Evolutionary conservation across 495 filamentous ascomycete species (phyloP).

Genomic region (Talaromyces wortmannii): DNA sequence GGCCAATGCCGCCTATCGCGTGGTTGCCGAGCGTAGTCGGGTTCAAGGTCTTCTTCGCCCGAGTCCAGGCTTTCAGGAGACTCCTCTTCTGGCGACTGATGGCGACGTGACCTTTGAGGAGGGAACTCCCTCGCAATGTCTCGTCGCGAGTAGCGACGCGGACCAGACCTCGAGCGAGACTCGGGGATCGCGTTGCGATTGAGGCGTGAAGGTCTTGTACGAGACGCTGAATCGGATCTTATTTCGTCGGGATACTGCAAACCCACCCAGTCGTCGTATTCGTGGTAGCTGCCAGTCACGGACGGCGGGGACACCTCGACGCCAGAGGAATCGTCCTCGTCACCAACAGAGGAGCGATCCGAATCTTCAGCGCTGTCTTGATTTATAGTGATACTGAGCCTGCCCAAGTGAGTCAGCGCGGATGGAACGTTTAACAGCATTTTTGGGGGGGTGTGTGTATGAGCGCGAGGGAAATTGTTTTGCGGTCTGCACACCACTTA

Average conservation of each 20-base stretch:
- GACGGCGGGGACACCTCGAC: slow-evolving; percentile 42
- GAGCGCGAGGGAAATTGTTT: background rate
- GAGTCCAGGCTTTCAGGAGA: slow-evolving; percentile 48
- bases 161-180: slow-evolving; percentile 33
- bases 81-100: slow-evolving; percentile 33
- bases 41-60: slow-evolving; percentile 36
- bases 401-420: slow-evolving; percentile 9
- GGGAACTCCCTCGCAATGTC: slow-evolving; percentile 32
- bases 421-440: slow-evolving; percentile 1
- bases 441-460: slow-evolving; percentile 7
- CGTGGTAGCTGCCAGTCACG: slow-evolving; percentile 41
- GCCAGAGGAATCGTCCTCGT: slow-evolving; percentile 50
- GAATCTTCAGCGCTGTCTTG: slow-evolving; percentile 30
- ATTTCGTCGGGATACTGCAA: slow-evolving; percentile 56
- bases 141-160: slow-evolving; percentile 36
- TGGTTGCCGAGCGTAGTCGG: slow-evolving; percentile 24
- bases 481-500: slow-evolving; percentile 1
- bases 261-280: slow-evolving; percentile 46
- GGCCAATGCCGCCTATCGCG: slow-evolving; percentile 30
- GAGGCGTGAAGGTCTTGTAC: slow-evolving; percentile 47
- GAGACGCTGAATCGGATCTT: slow-evolving; percentile 77
- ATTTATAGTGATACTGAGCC: slow-evolving; percentile 45
- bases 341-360: slow-evolving; percentile 34
- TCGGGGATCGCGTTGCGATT: slow-evolving; percentile 28
- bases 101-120: slow-evolving; percentile 34